Percentiles rank a stretch among this genome's conserved stretches.
These are phyloP conservation scores for Hanseniaspora singularis DNA, from an alignment of 805 yeast species.

Conservation along the genomic window DNA sequence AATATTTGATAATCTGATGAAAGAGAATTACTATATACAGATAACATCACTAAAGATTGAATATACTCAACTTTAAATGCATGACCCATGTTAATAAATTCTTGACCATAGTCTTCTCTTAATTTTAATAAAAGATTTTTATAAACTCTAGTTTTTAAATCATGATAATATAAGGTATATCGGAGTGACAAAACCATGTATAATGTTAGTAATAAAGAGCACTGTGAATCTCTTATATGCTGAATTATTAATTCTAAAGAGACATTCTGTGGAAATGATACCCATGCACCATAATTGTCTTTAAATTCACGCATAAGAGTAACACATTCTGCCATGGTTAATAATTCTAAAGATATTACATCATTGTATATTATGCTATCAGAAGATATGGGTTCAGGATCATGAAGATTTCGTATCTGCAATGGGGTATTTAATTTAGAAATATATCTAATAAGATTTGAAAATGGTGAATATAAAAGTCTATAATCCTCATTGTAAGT, in stretches of 20 bases:
- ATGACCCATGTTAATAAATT: constrained; percentile 33
- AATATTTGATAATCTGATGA: constrained; percentile 41
- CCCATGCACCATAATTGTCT: constrained; percentile 66
- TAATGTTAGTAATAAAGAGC: constrained; percentile 54
- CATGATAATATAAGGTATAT: constrained; percentile 28
- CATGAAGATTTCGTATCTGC: constrained; percentile 15
- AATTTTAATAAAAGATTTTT: constrained; percentile 36
- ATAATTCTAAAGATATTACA: constrained; percentile 39
- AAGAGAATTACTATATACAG: constrained; percentile 53
- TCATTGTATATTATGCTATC: constrained; percentile 31
- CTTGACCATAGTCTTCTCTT: constrained; percentile 37
- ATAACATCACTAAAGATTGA: constrained; percentile 53
- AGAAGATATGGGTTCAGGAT: constrained; percentile 7
- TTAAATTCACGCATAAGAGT: constrained; percentile 46
- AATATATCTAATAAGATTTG: constrained; percentile 8
- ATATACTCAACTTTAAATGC: constrained; percentile 44
- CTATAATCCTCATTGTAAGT: constrained; percentile 6
- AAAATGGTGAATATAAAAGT: constrained; percentile 13
- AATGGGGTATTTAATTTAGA: constrained; percentile 12
- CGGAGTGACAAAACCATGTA: constrained; percentile 54
- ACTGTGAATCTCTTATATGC: constrained; percentile 34
- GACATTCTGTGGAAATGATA: constrained; percentile 48
- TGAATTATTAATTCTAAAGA: constrained; percentile 40
- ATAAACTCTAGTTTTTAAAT: constrained; percentile 34
- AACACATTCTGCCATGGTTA: constrained; percentile 38